These are phyloP conservation scores for Senna tora DNA, from an alignment of 306 rosid genomes.

Conservation along the genomic window DNA sequence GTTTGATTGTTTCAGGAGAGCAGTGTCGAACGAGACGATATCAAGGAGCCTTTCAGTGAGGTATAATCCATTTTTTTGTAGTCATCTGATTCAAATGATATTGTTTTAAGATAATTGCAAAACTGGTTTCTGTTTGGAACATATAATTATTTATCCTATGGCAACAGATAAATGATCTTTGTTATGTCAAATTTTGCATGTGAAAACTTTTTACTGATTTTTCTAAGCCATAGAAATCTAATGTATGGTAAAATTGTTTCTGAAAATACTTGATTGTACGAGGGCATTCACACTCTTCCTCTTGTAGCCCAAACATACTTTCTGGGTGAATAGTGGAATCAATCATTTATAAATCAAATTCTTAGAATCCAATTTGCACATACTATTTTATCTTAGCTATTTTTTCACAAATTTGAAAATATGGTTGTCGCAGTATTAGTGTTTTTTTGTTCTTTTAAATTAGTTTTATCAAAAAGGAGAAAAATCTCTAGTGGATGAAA, in stretches of 20 bases:
- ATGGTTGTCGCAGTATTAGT: constrained; percentile 8
- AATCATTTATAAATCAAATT: neutral
- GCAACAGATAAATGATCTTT: constrained; percentile 14
- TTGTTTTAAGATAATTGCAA: neutral
- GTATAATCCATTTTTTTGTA: constrained; percentile 44
- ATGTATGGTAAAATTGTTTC: neutral
- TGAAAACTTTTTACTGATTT: constrained; percentile 11
- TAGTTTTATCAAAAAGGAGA: neutral
- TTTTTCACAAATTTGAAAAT: constrained; percentile 13
- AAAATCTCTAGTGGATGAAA: constrained; percentile 17
- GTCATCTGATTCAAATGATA: constrained; percentile 11
- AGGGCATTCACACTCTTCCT: neutral
- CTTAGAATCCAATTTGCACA: neutral
- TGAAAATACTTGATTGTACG: neutral
- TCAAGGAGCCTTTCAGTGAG: constrained; percentile 97
- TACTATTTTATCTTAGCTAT: neutral
- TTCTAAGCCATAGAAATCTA: neutral
- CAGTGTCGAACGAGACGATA: constrained; percentile 86
- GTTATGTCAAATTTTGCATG: neutral
- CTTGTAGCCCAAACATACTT: neutral
- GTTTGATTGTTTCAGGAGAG: constrained; percentile 70
- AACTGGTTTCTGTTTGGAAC: neutral
- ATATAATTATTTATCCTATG: neutral
- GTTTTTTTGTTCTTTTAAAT: neutral
- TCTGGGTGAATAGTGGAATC: neutral